These are phyloP conservation scores for Protea cynaroides DNA, from an alignment of 164 flowering plant species.

Conservation along the genomic window DNA sequence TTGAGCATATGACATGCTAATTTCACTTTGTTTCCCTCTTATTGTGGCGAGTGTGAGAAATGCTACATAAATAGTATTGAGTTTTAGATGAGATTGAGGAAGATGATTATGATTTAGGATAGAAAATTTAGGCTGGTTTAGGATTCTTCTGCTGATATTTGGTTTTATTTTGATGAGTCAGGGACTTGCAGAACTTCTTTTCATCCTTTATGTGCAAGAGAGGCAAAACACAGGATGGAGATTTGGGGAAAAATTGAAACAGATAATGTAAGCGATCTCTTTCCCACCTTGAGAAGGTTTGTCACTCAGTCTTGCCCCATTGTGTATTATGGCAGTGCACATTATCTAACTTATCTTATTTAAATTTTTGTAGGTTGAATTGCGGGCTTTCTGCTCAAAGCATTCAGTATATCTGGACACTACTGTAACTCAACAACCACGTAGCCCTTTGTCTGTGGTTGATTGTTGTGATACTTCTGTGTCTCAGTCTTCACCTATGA, in stretches of 20 bases:
- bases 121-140: too few relatives aligned
- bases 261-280: constrained; percentile 50
- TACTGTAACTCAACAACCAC: constrained; percentile 16
- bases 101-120: too few relatives aligned
- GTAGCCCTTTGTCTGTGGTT: constrained; percentile 14
- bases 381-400: constrained; percentile 85
- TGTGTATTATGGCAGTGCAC: neutral
- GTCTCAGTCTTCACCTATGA: constrained; percentile 20
- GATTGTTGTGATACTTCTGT: constrained; percentile 24
- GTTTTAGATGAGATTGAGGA: too few relatives aligned
- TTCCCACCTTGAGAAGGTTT: neutral
- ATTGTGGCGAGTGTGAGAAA: too few relatives aligned
- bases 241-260: constrained; percentile 82
- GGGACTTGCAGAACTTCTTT: constrained; percentile 92
- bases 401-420: constrained; percentile 55
- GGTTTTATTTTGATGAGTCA: constrained; percentile 21
- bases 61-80: too few relatives aligned
- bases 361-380: constrained; percentile 51
- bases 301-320: neutral
- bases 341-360: neutral
- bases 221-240: constrained; percentile 83
- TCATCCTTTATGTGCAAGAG: constrained; percentile 96
- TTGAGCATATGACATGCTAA: too few relatives aligned
- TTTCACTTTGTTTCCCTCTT: too few relatives aligned
- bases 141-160: neutral